These are phyloP conservation scores for Aspergillus costaricaensis DNA, from an alignment of 2,329 filamentous ascomycete species.

Conservation along the genomic window DNA sequence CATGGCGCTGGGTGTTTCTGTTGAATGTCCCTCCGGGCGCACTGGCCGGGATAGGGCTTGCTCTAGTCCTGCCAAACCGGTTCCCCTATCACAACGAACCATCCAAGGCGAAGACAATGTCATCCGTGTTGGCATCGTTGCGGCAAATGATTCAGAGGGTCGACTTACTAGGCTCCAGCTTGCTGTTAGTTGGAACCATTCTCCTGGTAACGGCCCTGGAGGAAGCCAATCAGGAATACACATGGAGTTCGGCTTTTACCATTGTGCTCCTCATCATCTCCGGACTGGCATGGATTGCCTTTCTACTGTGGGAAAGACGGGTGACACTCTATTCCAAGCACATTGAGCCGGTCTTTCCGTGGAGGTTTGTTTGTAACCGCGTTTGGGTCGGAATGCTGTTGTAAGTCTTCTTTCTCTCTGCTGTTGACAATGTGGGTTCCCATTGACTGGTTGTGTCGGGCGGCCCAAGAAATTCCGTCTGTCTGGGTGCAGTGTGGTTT, in stretches of 20 bases:
- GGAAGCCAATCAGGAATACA: background rate
- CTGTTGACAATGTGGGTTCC: too few species aligned
- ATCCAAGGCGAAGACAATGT: background rate
- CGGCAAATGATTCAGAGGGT: background rate
- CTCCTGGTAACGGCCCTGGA: background rate
- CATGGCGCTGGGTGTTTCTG: constrained; percentile 19
- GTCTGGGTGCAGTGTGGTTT: background rate
- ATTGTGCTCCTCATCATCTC: background rate
- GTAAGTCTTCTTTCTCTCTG: constrained; percentile 5
- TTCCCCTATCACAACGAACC: background rate
- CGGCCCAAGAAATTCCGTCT: background rate
- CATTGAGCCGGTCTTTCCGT: constrained; percentile 15
- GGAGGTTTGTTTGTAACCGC: constrained; percentile 15
- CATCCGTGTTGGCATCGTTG: background rate
- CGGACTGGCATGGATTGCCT: background rate
- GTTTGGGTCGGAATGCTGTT: constrained; percentile 16
- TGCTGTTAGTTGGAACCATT: background rate
- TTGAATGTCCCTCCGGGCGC: constrained; percentile 1
- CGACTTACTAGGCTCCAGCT: background rate
- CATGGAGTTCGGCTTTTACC: background rate
- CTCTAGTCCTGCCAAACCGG: background rate
- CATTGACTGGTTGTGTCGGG: too few species aligned
- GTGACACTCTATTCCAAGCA: background rate
- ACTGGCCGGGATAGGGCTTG: background rate
- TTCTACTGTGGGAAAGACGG: background rate